phyloP scores from a whole-genome alignment of 1,284 basidiomycete genomes.

The Trichosporon coremiiforme region DNA sequence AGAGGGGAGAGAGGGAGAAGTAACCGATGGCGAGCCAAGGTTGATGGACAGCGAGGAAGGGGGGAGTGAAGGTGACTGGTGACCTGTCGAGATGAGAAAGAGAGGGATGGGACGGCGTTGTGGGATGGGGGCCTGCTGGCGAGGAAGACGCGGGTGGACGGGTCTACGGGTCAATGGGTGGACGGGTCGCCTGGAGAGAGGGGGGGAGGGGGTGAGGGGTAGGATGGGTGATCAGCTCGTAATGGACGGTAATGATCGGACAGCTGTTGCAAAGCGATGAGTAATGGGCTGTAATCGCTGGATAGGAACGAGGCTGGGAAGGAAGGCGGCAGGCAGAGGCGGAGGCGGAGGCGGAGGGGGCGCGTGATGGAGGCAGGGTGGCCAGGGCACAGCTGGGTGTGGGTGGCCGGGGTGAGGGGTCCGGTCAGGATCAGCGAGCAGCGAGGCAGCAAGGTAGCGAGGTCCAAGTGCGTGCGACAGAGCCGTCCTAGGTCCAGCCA shows the following conservation, averaged over 20 bases:
- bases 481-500: neutral
- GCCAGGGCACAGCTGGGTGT: neutral
- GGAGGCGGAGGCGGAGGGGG: neutral
- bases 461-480: too few species aligned
- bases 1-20: neutral
- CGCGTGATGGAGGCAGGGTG: neutral
- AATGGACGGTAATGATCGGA: conserved; percentile 17
- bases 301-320: neutral
- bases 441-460: too few species aligned
- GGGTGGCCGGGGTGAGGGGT: conserved; percentile 8
- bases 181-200: neutral
- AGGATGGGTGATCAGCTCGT: conserved; percentile 5
- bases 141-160: neutral
- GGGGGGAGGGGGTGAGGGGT: neutral
- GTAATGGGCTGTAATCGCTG: conserved; percentile 3
- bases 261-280: conserved; percentile 2
- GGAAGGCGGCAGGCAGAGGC: neutral
- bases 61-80: neutral
- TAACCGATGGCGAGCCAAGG: conserved; percentile 15
- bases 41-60: neutral
- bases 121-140: neutral
- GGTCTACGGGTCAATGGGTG: neutral
- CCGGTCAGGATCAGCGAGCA: neutral
- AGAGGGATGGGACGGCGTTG: conserved; percentile 15
- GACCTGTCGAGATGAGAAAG: conserved; percentile 17